These are phyloP conservation scores for Russula olivacea DNA, from an alignment of 768 basidiomycete species.

Conservation along the genomic window DNA sequence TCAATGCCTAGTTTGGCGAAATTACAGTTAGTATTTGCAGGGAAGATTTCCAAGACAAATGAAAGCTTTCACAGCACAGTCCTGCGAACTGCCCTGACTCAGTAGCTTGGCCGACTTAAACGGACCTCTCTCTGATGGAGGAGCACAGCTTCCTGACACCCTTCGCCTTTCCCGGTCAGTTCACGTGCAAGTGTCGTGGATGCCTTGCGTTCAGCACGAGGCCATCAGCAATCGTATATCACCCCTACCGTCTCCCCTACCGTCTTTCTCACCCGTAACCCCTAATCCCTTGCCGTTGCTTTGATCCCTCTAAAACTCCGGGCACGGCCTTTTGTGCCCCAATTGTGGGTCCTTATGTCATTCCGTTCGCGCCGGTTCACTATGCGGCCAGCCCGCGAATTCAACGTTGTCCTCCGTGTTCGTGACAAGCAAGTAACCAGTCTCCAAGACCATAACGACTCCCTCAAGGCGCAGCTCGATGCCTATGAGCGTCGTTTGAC, in stretches of 20 bases:
- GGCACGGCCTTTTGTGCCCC: slow-evolving; percentile 9
- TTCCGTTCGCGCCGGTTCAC: slow-evolving; percentile 17
- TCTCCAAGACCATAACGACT: slow-evolving; percentile 17
- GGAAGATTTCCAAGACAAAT: not conserved
- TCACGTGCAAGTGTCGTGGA: slow-evolving; percentile 21
- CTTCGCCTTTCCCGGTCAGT: not conserved
- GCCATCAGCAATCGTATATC: slow-evolving; percentile 17
- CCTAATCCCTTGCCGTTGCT: not conserved
- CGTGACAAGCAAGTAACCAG: slow-evolving; percentile 20
- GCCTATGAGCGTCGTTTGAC: slow-evolving; percentile 15
- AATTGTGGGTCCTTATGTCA: slow-evolving; percentile 17
- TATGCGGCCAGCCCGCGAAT: slow-evolving; percentile 20
- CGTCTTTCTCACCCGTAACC: not conserved
- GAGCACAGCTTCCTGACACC: not conserved
- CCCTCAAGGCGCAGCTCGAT: slow-evolving; percentile 20
- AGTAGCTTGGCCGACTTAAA: not conserved
- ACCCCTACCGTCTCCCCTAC: not conserved
- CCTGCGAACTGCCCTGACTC: not conserved
- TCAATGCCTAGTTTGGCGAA: not conserved
- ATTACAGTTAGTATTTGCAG: not conserved
- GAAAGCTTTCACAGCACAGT: not conserved
- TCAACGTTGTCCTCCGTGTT: slow-evolving; percentile 20
- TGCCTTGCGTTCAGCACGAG: slow-evolving; percentile 23
- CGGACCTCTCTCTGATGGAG: not conserved
- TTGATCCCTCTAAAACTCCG: not conserved